Evolutionary conservation across 164 flowering plant species (phyloP).

Genomic region (Macadamia integrifolia): DNA sequence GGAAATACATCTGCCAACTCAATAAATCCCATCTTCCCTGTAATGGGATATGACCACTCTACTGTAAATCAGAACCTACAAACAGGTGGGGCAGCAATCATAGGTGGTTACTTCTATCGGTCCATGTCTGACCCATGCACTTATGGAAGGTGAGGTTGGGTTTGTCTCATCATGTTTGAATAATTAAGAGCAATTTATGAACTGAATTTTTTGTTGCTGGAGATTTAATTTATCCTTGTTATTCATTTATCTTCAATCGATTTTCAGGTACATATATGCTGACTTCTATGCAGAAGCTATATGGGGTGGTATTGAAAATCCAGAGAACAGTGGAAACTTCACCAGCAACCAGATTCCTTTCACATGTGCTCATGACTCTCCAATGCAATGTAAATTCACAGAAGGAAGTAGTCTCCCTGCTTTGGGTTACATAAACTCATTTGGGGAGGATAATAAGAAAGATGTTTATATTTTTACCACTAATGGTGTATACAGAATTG

Average conservation of each 20-base stretch:
- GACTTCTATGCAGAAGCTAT: background rate
- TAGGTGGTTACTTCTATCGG: constrained; percentile 78
- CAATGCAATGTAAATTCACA: no score
- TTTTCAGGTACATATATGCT: background rate
- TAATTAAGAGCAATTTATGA: no score
- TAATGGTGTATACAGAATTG: background rate
- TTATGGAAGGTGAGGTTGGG: constrained; percentile 65
- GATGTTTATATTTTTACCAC: background rate
- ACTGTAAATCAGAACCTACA: constrained; percentile 45
- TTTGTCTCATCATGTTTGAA: background rate
- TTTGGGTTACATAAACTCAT: background rate
- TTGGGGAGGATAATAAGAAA: background rate
- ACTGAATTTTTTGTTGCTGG: no score
- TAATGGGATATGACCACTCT: constrained; percentile 76
- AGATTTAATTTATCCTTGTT: background rate
- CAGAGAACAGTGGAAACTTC: no score
- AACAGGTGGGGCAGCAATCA: constrained; percentile 45
- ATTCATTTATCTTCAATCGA: background rate
- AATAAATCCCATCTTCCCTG: constrained; percentile 57
- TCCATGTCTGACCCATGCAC: constrained; percentile 81
- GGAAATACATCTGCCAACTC: constrained; percentile 55
- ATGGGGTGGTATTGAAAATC: no score
- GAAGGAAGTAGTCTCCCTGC: no score
- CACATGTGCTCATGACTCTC: no score
- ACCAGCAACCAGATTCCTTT: no score